These are phyloP conservation scores for Rhytidhysteron rufulum DNA, from an alignment of 2,329 filamentous ascomycete genomes.

Conservation along the genomic window DNA sequence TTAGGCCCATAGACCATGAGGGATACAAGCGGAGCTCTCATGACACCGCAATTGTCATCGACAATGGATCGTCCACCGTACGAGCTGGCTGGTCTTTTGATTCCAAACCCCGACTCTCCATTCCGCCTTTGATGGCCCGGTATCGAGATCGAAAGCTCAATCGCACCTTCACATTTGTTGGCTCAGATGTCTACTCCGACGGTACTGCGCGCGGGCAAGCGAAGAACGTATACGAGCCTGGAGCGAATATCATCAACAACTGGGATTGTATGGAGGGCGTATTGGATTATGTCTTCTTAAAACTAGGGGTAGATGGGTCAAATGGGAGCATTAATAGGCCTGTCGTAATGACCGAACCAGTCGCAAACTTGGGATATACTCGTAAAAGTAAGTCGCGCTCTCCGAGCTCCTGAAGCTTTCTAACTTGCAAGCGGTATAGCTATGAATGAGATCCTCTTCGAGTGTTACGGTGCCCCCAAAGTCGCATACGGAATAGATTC, in stretches of 20 bases:
- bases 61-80: conserved; percentile 89
- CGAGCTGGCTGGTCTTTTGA: conserved; percentile 98
- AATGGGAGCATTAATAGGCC: conserved; percentile 77
- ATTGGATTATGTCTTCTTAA: conserved; percentile 90
- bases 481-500: conserved; percentile 94
- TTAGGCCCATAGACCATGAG: conserved; percentile 57
- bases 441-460: conserved; percentile 97
- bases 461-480: conserved; percentile 88
- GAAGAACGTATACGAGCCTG: conserved; percentile 84
- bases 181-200: conserved; percentile 89
- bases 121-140: conserved; percentile 89
- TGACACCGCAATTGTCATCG: conserved; percentile 83
- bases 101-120: conserved; percentile 68
- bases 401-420: conserved; percentile 16
- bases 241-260: conserved; percentile 87
- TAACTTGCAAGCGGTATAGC: conserved; percentile 49
- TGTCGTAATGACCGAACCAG: conserved; percentile 91
- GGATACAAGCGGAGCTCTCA: conserved; percentile 64
- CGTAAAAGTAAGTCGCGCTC: conserved; percentile 65
- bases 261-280: conserved; percentile 98
- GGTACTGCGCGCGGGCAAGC: conserved; percentile 89
- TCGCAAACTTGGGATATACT: conserved; percentile 86
- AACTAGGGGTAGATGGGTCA: conserved; percentile 76
- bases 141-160: conserved; percentile 92
- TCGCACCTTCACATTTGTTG: conserved; percentile 88